Percentiles rank a stretch among this genome's conserved stretches.
phyloP scores from a whole-genome alignment of 306 rosid genomes.

The Cicer chorassanicum region DNA sequence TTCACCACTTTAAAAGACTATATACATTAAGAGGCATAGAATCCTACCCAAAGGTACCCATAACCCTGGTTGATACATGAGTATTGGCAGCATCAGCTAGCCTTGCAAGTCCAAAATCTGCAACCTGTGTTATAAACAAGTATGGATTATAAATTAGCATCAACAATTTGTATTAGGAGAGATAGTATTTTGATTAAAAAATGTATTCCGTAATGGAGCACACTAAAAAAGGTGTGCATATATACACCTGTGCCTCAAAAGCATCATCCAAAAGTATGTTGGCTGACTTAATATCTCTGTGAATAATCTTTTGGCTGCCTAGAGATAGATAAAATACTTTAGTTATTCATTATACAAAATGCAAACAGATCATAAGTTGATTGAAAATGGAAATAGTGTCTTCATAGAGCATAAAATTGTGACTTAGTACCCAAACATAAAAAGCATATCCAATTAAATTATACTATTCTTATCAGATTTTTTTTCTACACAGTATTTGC shows the following conservation, averaged over 20 bases:
- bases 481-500: too few species aligned
- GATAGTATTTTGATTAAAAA: not conserved
- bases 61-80: slow-evolving; percentile 93
- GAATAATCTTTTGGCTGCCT: slow-evolving; percentile 97
- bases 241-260: slow-evolving; percentile 74
- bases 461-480: too few species aligned
- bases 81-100: slow-evolving; percentile 66
- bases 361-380: not conserved
- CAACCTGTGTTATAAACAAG: slow-evolving; percentile 64
- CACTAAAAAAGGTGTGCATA: slow-evolving; percentile 1
- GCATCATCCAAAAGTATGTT: slow-evolving; percentile 87
- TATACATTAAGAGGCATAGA: slow-evolving; percentile 36
- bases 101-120: slow-evolving; percentile 97
- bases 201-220: not conserved
- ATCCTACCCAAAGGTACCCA: slow-evolving; percentile 97
- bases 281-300: slow-evolving; percentile 95
- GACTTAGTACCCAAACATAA: too few species aligned
- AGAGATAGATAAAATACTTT: slow-evolving; percentile 49
- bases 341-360: slow-evolving; percentile 44
- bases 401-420: too few species aligned
- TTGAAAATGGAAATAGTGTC: not conserved
- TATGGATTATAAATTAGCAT: slow-evolving; percentile 38
- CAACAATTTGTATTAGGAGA: slow-evolving; percentile 25
- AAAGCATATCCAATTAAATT: too few species aligned
- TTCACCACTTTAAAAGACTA: not conserved